A percentile compares a stretch with the other conserved stretches of the same genome.
Evolutionary conservation across 2,329 filamentous ascomycete genomes (phyloP).

Genomic region (Monosporascus sp.): DNA sequence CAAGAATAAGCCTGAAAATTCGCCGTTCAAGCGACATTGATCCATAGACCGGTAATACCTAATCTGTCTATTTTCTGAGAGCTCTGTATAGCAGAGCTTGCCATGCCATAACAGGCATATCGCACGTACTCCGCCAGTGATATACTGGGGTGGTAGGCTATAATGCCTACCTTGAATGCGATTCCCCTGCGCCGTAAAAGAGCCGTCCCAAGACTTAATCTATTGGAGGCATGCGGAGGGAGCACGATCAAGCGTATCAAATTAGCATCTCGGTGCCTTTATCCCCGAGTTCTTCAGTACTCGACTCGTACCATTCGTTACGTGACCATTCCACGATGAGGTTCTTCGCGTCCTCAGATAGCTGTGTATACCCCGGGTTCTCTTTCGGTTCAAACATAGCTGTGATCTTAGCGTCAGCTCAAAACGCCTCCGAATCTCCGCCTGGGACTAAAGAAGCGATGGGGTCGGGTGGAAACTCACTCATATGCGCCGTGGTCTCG

Average conservation of each 20-base stretch:
- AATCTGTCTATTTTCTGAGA: no score
- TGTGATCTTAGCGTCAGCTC: constrained; percentile 20
- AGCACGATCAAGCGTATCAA: not conserved
- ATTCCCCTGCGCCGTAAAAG: no score
- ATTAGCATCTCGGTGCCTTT: constrained; percentile 3
- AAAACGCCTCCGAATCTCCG: constrained; percentile 66
- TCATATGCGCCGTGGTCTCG: constrained; percentile 76
- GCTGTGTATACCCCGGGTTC: constrained; percentile 66
- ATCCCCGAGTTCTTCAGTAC: constrained; percentile 29
- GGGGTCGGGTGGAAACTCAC: constrained; percentile 37
- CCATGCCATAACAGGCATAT: no score
- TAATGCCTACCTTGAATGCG: not conserved
- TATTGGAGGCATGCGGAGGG: not conserved
- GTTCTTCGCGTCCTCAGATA: constrained; percentile 61
- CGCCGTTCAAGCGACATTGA: not conserved
- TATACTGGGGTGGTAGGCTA: not conserved
- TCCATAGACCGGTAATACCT: no score
- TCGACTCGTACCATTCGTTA: constrained; percentile 62
- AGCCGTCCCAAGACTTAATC: no score
- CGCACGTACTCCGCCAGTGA: no score
- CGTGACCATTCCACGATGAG: constrained; percentile 60
- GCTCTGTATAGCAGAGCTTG: no score
- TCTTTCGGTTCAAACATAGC: constrained; percentile 68
- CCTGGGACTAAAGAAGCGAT: constrained; percentile 58
- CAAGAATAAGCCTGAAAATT: not conserved